A percentile compares a stretch with the other conserved stretches of the same genome.
These are phyloP conservation scores for Hypoxylon sp. DNA, from an alignment of 2,329 filamentous ascomycete genomes.

Conservation along the genomic window DNA sequence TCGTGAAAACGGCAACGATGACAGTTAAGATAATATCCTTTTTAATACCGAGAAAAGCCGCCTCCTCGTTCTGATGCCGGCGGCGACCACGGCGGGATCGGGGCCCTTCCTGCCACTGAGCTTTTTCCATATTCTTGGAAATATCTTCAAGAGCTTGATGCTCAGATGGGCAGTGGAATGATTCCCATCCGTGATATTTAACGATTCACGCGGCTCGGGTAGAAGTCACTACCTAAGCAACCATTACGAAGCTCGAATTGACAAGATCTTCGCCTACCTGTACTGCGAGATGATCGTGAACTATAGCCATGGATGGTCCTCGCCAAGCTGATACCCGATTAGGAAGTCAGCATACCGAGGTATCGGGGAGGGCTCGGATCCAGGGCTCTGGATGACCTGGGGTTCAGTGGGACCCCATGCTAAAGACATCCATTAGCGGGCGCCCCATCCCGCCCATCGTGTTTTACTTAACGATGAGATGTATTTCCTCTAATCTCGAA, in stretches of 20 bases:
- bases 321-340: slow-evolving; percentile 21
- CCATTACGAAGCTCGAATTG: slow-evolving; percentile 3
- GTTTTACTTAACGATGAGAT: slow-evolving; percentile 8
- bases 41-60: slow-evolving; percentile 15
- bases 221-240: neutral
- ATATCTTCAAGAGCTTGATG: slow-evolving; percentile 9
- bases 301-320: slow-evolving; percentile 4
- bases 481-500: neutral
- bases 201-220: neutral
- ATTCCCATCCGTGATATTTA: slow-evolving; percentile 18
- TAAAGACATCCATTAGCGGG: neutral
- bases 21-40: slow-evolving; percentile 26
- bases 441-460: neutral
- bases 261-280: neutral
- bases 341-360: slow-evolving; percentile 19
- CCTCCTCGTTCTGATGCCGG: slow-evolving; percentile 5
- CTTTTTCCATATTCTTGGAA: slow-evolving; percentile 34
- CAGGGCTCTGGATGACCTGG: slow-evolving; percentile 14
- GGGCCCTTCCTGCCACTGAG: slow-evolving; percentile 11
- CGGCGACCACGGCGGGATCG: slow-evolving; percentile 15
- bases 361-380: slow-evolving; percentile 4
- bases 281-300: neutral
- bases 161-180: neutral
- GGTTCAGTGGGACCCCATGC: slow-evolving; percentile 1
- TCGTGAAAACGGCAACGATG: slow-evolving; percentile 29